Percentiles rank a stretch among this genome's conserved stretches.
Conservation (phyloP, 257 asterid genomes). For the Ophiorrhiza pumila region DNA sequence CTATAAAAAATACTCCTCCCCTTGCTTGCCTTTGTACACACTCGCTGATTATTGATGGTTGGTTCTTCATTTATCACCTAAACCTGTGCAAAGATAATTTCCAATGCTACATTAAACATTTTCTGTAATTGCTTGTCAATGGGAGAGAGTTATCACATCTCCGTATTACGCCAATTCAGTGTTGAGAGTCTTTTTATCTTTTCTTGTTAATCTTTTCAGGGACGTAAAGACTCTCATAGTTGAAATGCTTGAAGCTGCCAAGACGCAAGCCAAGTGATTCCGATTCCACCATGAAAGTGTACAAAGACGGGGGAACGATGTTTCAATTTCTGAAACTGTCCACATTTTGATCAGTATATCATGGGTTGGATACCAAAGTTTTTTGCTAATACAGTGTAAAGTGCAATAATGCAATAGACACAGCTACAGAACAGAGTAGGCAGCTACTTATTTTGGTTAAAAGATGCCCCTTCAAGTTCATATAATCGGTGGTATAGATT, state of each 20-base stretch:
- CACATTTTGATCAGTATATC: too few species aligned
- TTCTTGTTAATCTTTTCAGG: slow-evolving; percentile 32
- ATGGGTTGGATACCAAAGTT: too few species aligned
- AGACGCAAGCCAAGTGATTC: slow-evolving; percentile 34
- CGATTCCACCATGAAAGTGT: slow-evolving; percentile 9
- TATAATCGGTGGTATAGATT: too few species aligned
- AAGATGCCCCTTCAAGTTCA: too few species aligned
- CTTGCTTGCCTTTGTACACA: not conserved
- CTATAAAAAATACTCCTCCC: too few species aligned
- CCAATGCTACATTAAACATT: not conserved
- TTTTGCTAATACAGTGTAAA: too few species aligned
- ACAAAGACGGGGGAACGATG: not conserved
- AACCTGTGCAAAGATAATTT: not conserved
- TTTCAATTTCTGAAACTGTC: not conserved
- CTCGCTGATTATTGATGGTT: not conserved
- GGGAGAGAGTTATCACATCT: not conserved
- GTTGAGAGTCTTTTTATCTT: not conserved
- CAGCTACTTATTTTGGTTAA: too few species aligned
- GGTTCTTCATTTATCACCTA: not conserved
- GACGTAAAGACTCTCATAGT: slow-evolving; percentile 82
- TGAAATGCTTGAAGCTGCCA: slow-evolving; percentile 90
- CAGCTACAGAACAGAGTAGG: too few species aligned
- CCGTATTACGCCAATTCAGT: not conserved
- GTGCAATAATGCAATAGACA: too few species aligned
- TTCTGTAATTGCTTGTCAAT: not conserved